A percentile compares a stretch with the other conserved stretches of the same genome.
Conservation (phyloP, 208 protist species). For the Leishmania arabica region DNA sequence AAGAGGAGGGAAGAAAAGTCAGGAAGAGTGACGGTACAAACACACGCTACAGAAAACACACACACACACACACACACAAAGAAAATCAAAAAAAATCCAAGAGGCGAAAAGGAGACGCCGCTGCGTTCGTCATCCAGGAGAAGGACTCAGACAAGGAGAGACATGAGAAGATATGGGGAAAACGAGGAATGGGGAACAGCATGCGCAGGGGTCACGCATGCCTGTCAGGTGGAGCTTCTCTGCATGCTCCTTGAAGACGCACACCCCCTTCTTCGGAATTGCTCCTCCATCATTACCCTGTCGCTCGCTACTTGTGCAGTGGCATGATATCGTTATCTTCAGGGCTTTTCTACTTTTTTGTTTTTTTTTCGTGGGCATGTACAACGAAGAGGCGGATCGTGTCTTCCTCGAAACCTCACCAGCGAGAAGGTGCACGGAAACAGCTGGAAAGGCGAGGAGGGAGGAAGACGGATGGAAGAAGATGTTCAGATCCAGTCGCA, state of each 20-base stretch:
- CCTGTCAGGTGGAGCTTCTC: not conserved
- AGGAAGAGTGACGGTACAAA: not conserved
- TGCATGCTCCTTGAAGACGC: not conserved
- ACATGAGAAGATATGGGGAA: not conserved
- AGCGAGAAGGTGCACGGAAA: not conserved
- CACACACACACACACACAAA: too few species aligned
- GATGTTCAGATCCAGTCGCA: not conserved
- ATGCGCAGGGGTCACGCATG: not conserved
- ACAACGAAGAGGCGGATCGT: not conserved
- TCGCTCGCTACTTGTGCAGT: not conserved
- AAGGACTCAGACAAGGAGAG: not conserved
- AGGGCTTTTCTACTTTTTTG: not conserved
- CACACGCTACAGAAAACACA: not conserved
- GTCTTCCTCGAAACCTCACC: not conserved
- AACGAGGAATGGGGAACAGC: not conserved
- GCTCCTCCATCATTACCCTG: not conserved
- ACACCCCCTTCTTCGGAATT: not conserved
- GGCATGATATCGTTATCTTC: not conserved
- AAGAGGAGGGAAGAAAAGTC: too few species aligned
- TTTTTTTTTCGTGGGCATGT: not conserved
- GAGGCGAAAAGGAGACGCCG: not conserved
- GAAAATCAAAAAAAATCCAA: not conserved
- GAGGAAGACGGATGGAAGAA: not conserved
- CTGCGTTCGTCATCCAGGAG: not conserved
- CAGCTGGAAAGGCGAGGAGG: not conserved